A percentile compares a stretch with the other conserved stretches of the same genome.
phyloP scores from a whole-genome alignment of 768 basidiomycete species.

The Dendrothele bispora region DNA sequence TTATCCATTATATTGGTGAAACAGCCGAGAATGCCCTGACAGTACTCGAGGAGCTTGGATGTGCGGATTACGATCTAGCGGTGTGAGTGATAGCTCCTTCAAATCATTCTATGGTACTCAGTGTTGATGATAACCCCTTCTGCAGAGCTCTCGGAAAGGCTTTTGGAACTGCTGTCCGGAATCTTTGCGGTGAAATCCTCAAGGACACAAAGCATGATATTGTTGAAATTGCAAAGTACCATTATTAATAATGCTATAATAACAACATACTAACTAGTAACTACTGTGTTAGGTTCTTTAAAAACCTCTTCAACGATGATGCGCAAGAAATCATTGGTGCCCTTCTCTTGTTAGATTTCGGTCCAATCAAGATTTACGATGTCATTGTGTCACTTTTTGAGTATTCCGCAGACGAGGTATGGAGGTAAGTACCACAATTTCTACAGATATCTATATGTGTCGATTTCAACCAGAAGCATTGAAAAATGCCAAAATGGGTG shows the following conservation, averaged over 20 bases:
- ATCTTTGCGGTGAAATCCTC: background rate
- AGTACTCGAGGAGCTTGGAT: background rate
- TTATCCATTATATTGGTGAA: background rate
- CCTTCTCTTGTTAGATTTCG: slow-evolving; percentile 17
- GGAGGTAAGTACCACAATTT: too few species aligned
- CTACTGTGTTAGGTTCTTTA: background rate
- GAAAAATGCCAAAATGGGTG: too few species aligned
- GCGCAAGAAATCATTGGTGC: background rate
- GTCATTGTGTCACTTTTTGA: too few species aligned
- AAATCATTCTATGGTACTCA: too few species aligned
- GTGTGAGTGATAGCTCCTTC: background rate
- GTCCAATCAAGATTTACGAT: slow-evolving; percentile 13
- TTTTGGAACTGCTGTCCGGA: too few species aligned
- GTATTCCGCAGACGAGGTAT: too few species aligned
- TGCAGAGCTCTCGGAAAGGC: too few species aligned
- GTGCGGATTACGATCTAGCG: background rate
- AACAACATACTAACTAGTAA: background rate
- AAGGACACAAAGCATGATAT: background rate
- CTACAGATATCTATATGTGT: too few species aligned
- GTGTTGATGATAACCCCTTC: too few species aligned
- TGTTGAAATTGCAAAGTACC: background rate
- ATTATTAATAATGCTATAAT: background rate
- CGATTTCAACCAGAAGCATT: too few species aligned
- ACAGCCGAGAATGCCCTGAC: background rate
- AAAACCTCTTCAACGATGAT: too few species aligned